A percentile compares a stretch with the other conserved stretches of the same genome.
These are phyloP conservation scores for Baudoinia panamericana DNA, from an alignment of 495 filamentous ascomycete genomes.

Conservation along the genomic window DNA sequence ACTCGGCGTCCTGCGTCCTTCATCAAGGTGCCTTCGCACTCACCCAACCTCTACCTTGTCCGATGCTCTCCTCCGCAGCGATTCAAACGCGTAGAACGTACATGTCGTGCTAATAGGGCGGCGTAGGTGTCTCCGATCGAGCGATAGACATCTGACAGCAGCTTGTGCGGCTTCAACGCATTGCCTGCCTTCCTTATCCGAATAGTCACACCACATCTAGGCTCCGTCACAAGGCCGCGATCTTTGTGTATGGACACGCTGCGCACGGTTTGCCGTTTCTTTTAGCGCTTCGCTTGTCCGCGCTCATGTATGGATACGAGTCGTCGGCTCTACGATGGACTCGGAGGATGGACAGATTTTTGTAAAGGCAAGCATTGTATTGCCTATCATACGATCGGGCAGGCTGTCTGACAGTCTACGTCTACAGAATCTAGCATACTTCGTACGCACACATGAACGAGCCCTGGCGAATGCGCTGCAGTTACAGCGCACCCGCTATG, in stretches of 20 bases:
- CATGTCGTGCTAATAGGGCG: no score
- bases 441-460: conserved; percentile 94
- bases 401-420: background rate
- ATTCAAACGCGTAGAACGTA: no score
- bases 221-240: background rate
- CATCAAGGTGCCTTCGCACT: no score
- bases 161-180: no score
- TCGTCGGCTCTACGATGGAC: conserved; percentile 17
- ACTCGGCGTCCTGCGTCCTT: background rate
- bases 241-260: no score
- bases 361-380: conserved; percentile 11
- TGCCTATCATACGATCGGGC: background rate
- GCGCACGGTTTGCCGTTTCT: background rate
- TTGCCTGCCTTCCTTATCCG: background rate
- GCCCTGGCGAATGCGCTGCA: conserved; percentile 92
- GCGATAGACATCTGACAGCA: no score
- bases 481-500: conserved; percentile 54
- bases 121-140: no score
- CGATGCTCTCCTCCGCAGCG: no score
- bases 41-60: no score
- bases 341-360: conserved; percentile 20
- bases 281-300: background rate
- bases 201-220: background rate
- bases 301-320: conserved; percentile 17
- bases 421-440: conserved; percentile 77